Base-by-base conservation (phyloP, 2,329 filamentous ascomycete genomes). In the Coniochaeta ligniaria region DNA sequence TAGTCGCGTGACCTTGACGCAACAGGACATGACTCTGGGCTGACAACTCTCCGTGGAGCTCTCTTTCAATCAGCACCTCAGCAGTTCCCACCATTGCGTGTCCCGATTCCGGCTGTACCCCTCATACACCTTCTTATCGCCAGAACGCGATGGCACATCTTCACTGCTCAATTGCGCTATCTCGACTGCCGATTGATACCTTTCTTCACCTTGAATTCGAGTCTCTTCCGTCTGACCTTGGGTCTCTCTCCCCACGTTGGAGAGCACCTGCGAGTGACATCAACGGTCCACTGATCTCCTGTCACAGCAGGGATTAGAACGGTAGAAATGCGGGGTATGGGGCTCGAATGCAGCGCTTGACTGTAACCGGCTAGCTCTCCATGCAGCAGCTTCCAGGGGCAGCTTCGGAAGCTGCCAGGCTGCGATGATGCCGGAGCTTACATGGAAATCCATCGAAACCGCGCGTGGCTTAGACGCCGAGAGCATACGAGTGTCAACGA, bases 1-100 rank as follows among this genome's bases (percentile, higher is more conserved):
- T n/a, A 59, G 61, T 62, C 61, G 61, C 61, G 61, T 62, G 61
- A 62, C 61, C 57, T 31, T 62, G 59, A 62, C 59, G 61, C 57
- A 60, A 62, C 33, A 41, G 16, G 38, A 20, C 22, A 28, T 58
- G 35, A 43, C 36, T 58, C 56, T 61, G 60, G 52, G 52, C 60
- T 61, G 60, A 61, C 57, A 52, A 50, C 54, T 57, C 54, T 57
- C 54, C 28, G 35, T 57, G 54, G 54, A 36, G 52, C 17, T 14
- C 20, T 24, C 45, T 20, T 2, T 43, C 41, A 38, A 5, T n/a
- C 45, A 24, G 47, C 47, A 52, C 47, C 47, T 31, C 47, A 52
- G 12, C 47, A n/a, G 47, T 52, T 52, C 24, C 47, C 47, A 52
- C 47, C 47, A 52, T 52, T 52, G 35, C 54, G 31, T 57, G 54